Evolutionary conservation across 2,329 filamentous ascomycete genomes (phyloP).

Genomic region (Aspergillus vadensis): DNA sequence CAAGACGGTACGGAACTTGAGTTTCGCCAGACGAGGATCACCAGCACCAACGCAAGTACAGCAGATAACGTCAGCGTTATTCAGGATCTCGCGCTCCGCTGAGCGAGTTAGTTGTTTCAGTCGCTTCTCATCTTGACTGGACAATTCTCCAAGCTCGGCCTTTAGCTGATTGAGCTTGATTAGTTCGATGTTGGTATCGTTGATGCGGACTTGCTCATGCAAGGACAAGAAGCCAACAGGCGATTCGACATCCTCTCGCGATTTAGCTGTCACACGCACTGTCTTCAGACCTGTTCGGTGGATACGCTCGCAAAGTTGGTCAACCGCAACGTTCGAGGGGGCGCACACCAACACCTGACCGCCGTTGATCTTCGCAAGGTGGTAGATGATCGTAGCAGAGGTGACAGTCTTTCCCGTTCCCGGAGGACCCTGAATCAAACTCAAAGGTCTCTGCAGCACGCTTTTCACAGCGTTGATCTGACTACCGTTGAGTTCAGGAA

Average conservation of each 20-base stretch:
- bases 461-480: constrained; percentile 96
- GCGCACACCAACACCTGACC: constrained; percentile 95
- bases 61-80: constrained; percentile 95
- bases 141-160: constrained; percentile 84
- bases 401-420: constrained; percentile 99
- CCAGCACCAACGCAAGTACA: constrained; percentile 98
- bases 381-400: constrained; percentile 97
- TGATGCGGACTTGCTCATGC: constrained; percentile 96
- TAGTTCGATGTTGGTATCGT: constrained; percentile 92
- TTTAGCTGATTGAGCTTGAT: constrained; percentile 92
- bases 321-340: constrained; percentile 96
- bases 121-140: constrained; percentile 96
- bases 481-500: constrained; percentile 92
- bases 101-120: constrained; percentile 93
- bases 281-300: constrained; percentile 94
- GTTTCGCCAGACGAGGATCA: constrained; percentile 90
- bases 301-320: constrained; percentile 96
- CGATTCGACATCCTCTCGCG: constrained; percentile 97
- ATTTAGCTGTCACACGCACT: constrained; percentile 97
- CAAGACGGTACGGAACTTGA: constrained; percentile 96
- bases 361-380: constrained; percentile 91
- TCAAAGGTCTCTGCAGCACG: constrained; percentile 88
- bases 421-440: constrained; percentile 93
- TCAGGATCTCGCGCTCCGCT: constrained; percentile 92
- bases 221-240: constrained; percentile 93